Evolutionary conservation across 148 eudicot genomes (phyloP).

Genomic region (Salicornia ramosissima): DNA sequence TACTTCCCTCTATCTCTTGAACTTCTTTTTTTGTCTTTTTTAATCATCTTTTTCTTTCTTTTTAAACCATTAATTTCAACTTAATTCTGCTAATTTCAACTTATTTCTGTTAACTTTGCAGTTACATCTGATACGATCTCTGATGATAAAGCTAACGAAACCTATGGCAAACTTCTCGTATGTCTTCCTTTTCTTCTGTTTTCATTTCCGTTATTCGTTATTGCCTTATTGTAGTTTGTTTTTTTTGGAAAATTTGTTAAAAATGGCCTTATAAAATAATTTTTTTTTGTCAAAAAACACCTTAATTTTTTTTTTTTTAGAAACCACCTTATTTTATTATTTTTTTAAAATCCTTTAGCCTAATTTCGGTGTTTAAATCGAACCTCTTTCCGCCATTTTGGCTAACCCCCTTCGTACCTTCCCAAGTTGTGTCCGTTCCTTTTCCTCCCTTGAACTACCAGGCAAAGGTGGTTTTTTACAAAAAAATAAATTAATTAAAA

Average conservation of each 20-base stretch:
- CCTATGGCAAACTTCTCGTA: conserved; percentile 71
- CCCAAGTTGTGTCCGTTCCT: no score
- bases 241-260: not conserved
- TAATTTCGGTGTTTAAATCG: no score
- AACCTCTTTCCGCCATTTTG: no score
- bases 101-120: conserved; percentile 19
- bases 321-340: no score
- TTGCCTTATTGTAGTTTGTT: not conserved
- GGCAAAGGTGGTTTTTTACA: no score
- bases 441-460: no score
- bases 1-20: conserved; percentile 29
- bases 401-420: no score
- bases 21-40: not conserved
- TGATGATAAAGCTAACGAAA: conserved; percentile 65
- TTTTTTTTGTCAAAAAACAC: not conserved
- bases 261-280: not conserved
- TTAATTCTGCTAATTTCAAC: no score
- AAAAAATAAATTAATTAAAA: no score
- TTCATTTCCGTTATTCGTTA: not conserved
- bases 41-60: not conserved
- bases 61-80: not conserved
- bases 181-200: not conserved
- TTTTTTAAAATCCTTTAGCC: no score
- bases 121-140: conserved; percentile 72
- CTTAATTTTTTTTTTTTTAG: no score